Evolutionary conservation across 371 early-diverging fungal genomes (phyloP), one percentile per base, ranked within the genome.

Genomic region (Rhizopus microsporus): DNA sequence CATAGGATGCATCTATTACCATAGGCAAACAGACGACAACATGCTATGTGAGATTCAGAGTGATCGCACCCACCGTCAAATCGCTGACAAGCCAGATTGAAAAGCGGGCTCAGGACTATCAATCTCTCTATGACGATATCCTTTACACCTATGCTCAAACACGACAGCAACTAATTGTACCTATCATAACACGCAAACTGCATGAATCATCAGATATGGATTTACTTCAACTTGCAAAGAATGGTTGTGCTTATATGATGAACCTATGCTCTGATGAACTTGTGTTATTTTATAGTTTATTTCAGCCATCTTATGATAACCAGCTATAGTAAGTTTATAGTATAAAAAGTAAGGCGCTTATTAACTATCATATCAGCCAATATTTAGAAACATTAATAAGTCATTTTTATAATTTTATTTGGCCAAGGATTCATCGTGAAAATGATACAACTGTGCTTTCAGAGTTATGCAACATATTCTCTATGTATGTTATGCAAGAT

Each of bases 401-500:
- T 51, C 75, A 86, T 59, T 77, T 96, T 17, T 91, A 93, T 62
- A 92, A 95, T 59, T 83, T 89, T 47, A 80, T 94, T 16, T 86
- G 96, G 4, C 94, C 96, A 31, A 77, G 89, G 3, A 91, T 96
- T 39, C 87, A 94, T 48, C 90, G 90, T 55, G 93, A 95, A 63
- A 77, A 82, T 34, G 76, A 86, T 35, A 90, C 92, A 10, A 85
- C 86, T 43, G 79, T 76, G 15, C 78, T 96, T n/a, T 89, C 93
- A 0, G 93, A 89, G 38, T 69, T 95, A 7, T 93, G 93, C 60
- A 81, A 84, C 46, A 80, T 90, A 29, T 83, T 96, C 55, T 79
- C 81, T 30, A 74, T 81, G 52, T 72, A 85, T 72, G 67, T 84
- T 32, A 69, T 82, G 57, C 85, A 87, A 39, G 83, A 86, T 47